A percentile compares a stretch with the other conserved stretches of the same genome.
These are phyloP conservation scores for Boletellus deceptivus DNA, from an alignment of 1,284 basidiomycete genomes.

Conservation along the genomic window DNA sequence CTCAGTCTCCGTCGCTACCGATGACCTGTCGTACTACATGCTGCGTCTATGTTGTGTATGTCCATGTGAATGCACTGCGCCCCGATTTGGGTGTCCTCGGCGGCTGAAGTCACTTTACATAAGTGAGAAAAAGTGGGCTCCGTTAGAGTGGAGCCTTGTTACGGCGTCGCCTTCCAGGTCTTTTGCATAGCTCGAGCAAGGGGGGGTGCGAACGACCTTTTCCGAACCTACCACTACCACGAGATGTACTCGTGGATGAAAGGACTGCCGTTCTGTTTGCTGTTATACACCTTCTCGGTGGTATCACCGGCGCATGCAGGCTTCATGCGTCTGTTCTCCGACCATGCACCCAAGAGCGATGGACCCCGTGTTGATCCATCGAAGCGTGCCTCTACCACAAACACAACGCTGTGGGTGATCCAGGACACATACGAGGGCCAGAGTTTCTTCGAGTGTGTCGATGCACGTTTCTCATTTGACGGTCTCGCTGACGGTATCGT, in stretches of 20 bases:
- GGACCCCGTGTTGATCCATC: constrained; percentile 4
- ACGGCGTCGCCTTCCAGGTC: constrained; percentile 11
- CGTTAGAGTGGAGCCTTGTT: constrained; percentile 3
- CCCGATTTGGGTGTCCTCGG: not conserved
- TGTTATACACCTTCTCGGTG: constrained; percentile 16
- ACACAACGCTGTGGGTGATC: constrained; percentile 55
- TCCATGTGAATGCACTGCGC: constrained; percentile 9
- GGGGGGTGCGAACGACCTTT: constrained; percentile 2
- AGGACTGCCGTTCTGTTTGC: constrained; percentile 4
- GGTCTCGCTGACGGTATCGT: constrained; percentile 13
- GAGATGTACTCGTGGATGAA: constrained; percentile 18
- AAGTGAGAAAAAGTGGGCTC: constrained; percentile 8
- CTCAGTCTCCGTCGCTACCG: constrained; percentile 98
- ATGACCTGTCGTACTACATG: constrained; percentile 46
- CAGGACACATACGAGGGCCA: constrained; percentile 53
- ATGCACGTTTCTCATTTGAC: not conserved
- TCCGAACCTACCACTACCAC: constrained; percentile 10
- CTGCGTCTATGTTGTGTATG: constrained; percentile 20
- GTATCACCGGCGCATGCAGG: constrained; percentile 14
- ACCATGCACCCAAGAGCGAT: not conserved
- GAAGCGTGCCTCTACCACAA: constrained; percentile 37
- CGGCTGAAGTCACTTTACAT: not conserved
- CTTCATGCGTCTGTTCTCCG: constrained; percentile 5
- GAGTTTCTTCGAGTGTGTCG: constrained; percentile 53
- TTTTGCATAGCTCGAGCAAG: not conserved